Evolutionary conservation across 495 filamentous ascomycete species (phyloP).

Genomic region (Aspergillus haitiensis): DNA sequence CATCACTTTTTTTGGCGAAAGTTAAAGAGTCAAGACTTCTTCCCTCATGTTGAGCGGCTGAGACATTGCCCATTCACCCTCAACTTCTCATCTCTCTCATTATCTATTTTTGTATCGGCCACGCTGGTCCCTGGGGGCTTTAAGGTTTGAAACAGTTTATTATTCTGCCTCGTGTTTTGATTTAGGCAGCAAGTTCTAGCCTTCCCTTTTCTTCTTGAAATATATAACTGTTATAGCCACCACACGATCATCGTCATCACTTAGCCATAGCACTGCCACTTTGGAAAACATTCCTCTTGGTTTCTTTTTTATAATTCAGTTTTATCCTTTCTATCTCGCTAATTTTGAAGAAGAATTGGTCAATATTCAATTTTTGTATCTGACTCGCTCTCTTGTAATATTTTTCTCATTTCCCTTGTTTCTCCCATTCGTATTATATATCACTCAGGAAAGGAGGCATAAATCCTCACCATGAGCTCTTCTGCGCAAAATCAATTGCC

Average conservation of each 20-base stretch:
- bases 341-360: background rate
- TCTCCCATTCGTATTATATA: no score
- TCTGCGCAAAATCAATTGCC: no score
- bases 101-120: conserved; percentile 13
- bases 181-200: conserved; percentile 19
- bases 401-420: background rate
- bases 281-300: background rate
- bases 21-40: background rate
- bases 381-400: conserved; percentile 4
- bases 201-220: conserved; percentile 5
- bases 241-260: conserved; percentile 8
- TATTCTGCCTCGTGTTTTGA: background rate
- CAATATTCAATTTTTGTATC: background rate
- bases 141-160: background rate
- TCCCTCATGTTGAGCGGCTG: background rate
- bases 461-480: no score
- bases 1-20: conserved; percentile 3
- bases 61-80: background rate
- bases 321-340: background rate
- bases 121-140: conserved; percentile 7
- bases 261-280: conserved; percentile 3
- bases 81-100: background rate
- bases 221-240: conserved; percentile 6
- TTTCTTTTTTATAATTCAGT: background rate
- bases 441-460: no score